Evolutionary conservation across 805 yeast genomes (phyloP), one percentile per base, ranked within the genome.

Genomic region (Hanseniaspora valbyensis): DNA sequence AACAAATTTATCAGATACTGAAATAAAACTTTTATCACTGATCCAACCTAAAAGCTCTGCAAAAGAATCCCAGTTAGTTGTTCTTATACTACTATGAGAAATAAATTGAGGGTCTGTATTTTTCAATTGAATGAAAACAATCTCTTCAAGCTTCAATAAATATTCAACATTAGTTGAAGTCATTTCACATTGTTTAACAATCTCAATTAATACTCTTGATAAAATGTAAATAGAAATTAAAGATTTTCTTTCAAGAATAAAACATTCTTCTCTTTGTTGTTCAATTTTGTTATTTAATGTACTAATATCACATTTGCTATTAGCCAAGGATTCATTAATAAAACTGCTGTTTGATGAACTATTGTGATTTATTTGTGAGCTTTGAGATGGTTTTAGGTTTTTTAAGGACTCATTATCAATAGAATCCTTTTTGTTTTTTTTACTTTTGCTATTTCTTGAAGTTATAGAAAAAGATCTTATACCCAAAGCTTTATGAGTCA

Each of bases 31-130:
- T 55, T 79, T 80, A 41, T 77, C 83, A 0, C 95, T 85, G 95
- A 94, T 88, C 55, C 80, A 81, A 1, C 98, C 98, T 37, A 94
- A 66, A 6, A 92, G 69, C 54, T 83, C 84, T 0, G 97, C 95
- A 64, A 92, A 81, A 32, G 89, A 72, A 59, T 84, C 82, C 97
- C 97, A 92, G 62, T 92, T 92, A 0, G 96, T 87, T 7, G 92
- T 80, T 52, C 95, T 75, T 2, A 90, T 85, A 22, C 80, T 69
- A 41, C 86, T 80, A 2, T 81, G 73, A 6, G 84, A 74, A 4
- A 81, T 72, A 18, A 77, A 62, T 33, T 70, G 68, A 0, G 96
- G 95, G 59, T 92, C 96, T 1, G 95, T 86, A 2, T 89, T 79
- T 56, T 84, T 78, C 50, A 92, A 68, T 64, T 92, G 96, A 14